Percentiles rank a stretch among this genome's conserved stretches.
Evolutionary conservation across 1,284 basidiomycete genomes (phyloP).

Genomic region (Phlebopus sp.): DNA sequence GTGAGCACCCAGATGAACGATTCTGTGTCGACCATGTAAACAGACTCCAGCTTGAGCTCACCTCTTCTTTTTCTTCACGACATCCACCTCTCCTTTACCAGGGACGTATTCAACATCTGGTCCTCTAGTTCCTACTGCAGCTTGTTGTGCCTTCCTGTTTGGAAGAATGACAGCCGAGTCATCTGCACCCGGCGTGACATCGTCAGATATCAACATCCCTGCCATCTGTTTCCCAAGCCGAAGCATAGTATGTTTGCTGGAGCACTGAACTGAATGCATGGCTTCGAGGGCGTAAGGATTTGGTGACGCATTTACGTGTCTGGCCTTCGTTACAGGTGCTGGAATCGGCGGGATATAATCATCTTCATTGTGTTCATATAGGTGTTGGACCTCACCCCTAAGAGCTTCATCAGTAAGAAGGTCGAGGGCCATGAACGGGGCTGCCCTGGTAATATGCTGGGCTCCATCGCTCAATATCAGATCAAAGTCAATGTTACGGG

Average conservation of each 20-base stretch:
- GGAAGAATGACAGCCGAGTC: slow-evolving; percentile 41
- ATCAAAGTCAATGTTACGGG: too few relatives aligned
- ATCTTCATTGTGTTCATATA: slow-evolving; percentile 30
- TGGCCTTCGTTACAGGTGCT: slow-evolving; percentile 7
- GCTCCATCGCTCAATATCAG: too few relatives aligned
- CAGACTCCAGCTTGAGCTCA: too few relatives aligned
- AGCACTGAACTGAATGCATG: slow-evolving; percentile 9
- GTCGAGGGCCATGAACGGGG: too few relatives aligned
- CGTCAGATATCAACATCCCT: slow-evolving; percentile 35
- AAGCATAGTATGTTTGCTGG: slow-evolving; percentile 28
- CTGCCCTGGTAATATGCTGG: too few relatives aligned
- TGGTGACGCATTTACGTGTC: slow-evolving; percentile 1
- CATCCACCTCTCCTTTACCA: slow-evolving; percentile 25
- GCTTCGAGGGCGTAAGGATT: slow-evolving; percentile 2
- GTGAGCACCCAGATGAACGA: too few relatives aligned
- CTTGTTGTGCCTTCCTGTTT: slow-evolving; percentile 17
- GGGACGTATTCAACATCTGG: slow-evolving; percentile 18
- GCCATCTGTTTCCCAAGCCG: slow-evolving; percentile 43
- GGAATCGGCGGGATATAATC: slow-evolving; percentile 26
- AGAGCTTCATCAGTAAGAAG: too few relatives aligned
- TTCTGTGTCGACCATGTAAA: too few relatives aligned
- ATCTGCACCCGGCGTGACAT: slow-evolving; percentile 28
- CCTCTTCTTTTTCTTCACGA: slow-evolving; percentile 52
- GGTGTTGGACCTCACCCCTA: too few relatives aligned
- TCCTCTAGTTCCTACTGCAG: slow-evolving; percentile 2